Conservation (phyloP, 2,329 filamentous ascomycete species). For the Lachnellula cervina region DNA sequence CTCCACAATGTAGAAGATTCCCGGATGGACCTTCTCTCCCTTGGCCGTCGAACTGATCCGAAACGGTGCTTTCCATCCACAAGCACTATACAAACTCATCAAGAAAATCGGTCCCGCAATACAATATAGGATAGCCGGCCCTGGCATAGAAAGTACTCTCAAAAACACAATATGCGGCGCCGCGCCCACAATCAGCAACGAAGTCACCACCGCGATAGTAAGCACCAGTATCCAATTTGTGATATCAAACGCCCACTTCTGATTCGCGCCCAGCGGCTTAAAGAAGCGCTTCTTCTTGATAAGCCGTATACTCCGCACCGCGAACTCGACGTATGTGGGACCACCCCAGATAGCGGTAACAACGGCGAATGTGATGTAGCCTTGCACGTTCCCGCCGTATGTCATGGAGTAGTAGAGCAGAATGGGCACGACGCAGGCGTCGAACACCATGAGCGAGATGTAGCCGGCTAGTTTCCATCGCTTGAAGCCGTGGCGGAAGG, state of each 20-base stretch:
- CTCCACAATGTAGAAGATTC: constrained; percentile 61
- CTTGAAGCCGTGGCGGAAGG: constrained; percentile 25
- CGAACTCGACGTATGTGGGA: constrained; percentile 51
- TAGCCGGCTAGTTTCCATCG: constrained; percentile 25
- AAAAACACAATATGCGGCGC: constrained; percentile 46
- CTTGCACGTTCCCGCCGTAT: constrained; percentile 34
- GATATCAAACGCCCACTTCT: constrained; percentile 47
- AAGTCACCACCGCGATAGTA: constrained; percentile 46
- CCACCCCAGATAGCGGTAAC: constrained; percentile 52
- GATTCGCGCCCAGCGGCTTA: constrained; percentile 43
- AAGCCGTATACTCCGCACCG: constrained; percentile 43
- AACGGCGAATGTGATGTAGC: constrained; percentile 44
- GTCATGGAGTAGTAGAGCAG: constrained; percentile 48
- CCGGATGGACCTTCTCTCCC: constrained; percentile 53
- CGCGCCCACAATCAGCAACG: constrained; percentile 46
- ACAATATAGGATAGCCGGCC: constrained; percentile 46
- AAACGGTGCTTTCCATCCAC: constrained; percentile 45
- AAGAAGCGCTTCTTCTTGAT: constrained; percentile 46
- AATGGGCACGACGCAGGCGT: constrained; percentile 46
- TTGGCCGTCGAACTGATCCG: constrained; percentile 60
- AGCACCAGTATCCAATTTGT: constrained; percentile 38
- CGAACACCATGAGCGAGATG: constrained; percentile 42
- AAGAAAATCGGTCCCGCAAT: constrained; percentile 40
- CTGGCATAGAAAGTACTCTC: constrained; percentile 47
- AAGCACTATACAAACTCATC: constrained; percentile 30